Percentiles rank a stretch among this genome's conserved stretches.
These are phyloP conservation scores for Hymenoscyphus linearis DNA, from an alignment of 2,329 filamentous ascomycete genomes.

Conservation along the genomic window DNA sequence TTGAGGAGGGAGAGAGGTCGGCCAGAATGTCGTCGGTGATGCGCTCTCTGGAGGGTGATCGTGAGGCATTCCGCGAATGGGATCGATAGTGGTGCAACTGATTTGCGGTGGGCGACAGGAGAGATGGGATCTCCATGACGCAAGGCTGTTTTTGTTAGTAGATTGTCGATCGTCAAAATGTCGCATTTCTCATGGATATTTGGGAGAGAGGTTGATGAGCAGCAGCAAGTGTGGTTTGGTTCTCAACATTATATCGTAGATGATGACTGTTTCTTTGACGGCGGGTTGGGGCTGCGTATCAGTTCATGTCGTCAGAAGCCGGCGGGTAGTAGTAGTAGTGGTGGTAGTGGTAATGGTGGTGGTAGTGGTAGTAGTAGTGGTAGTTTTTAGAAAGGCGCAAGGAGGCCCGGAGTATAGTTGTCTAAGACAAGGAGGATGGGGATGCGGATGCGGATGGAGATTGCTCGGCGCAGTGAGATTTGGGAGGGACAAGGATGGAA, in stretches of 20 bases:
- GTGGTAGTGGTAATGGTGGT: too few species aligned
- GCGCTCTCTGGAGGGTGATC: slow-evolving; percentile 26
- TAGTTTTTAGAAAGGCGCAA: background rate
- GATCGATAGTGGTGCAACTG: slow-evolving; percentile 18
- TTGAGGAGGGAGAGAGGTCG: slow-evolving; percentile 55
- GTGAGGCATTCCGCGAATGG: slow-evolving; percentile 19
- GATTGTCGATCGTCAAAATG: slow-evolving; percentile 5
- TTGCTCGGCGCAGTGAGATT: background rate
- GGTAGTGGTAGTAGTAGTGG: background rate
- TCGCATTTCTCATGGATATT: slow-evolving; percentile 18
- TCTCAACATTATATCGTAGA: slow-evolving; percentile 18
- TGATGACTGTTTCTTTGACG: background rate
- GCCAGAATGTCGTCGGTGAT: slow-evolving; percentile 52
- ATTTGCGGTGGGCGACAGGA: slow-evolving; percentile 19
- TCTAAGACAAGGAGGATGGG: background rate
- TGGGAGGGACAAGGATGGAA: background rate
- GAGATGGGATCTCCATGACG: slow-evolving; percentile 22
- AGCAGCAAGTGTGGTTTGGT: background rate
- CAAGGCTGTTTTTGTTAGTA: slow-evolving; percentile 8
- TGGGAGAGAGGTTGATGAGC: slow-evolving; percentile 10
- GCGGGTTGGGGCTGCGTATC: background rate
- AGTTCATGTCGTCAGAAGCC: background rate
- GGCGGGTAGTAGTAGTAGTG: background rate
- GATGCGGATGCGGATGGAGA: background rate
- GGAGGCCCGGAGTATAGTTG: background rate